phyloP scores from a whole-genome alignment of 1,284 basidiomycete genomes.

The Moniliophthora roreri region DNA sequence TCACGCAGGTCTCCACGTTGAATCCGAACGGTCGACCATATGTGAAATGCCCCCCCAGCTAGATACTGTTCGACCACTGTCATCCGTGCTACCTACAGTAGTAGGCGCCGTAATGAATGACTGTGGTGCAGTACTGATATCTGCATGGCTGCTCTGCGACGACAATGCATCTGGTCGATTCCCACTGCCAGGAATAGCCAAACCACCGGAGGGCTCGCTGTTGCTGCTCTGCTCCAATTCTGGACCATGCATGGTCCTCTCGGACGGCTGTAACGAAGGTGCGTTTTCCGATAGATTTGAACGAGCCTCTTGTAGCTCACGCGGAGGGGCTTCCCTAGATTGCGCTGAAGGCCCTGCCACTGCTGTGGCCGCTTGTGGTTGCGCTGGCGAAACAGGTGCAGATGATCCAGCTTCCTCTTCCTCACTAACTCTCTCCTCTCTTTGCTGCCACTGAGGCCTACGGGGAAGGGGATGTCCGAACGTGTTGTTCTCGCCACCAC shows the following conservation, averaged over 20 bases:
- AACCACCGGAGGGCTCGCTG: slow-evolving; percentile 9
- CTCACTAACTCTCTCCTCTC: slow-evolving; percentile 22
- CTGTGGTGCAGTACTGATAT: slow-evolving; percentile 64
- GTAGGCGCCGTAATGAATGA: slow-evolving; percentile 67
- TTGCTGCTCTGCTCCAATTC: background rate
- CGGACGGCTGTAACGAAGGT: slow-evolving; percentile 13
- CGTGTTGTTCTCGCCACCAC: slow-evolving; percentile 61
- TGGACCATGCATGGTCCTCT: slow-evolving; percentile 12
- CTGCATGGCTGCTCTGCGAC: slow-evolving; percentile 43
- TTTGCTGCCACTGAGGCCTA: slow-evolving; percentile 31
- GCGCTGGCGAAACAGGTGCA: background rate
- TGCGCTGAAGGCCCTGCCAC: background rate
- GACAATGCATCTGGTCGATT: slow-evolving; percentile 12
- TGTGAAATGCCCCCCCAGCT: slow-evolving; percentile 39
- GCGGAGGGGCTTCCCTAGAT: background rate
- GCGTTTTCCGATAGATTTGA: slow-evolving; percentile 7
- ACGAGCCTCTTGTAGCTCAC: background rate
- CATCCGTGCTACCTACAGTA: slow-evolving; percentile 47
- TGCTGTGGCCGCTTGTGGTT: background rate
- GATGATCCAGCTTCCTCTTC: slow-evolving; percentile 6
- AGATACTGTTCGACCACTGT: slow-evolving; percentile 31
- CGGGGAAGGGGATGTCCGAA: slow-evolving; percentile 56
- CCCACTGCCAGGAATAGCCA: slow-evolving; percentile 9
- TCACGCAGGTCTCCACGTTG: slow-evolving; percentile 32
- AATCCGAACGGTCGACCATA: slow-evolving; percentile 37